phyloP scores from a whole-genome alignment of 2,329 filamentous ascomycete genomes.

The Fusarium compactum region DNA sequence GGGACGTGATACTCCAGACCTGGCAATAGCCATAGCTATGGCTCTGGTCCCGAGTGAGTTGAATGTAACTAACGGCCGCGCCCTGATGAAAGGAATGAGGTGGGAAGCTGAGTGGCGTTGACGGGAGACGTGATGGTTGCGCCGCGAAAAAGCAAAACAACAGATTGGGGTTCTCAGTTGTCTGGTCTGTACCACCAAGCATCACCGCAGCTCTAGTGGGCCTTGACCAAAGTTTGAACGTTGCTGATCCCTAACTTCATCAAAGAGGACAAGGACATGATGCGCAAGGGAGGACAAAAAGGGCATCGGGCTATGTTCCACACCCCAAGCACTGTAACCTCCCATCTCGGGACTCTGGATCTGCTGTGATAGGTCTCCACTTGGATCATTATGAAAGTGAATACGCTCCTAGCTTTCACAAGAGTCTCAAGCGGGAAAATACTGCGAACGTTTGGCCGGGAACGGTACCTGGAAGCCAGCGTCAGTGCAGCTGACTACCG shows the following conservation, averaged over 20 bases:
- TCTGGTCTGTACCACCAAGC: slow-evolving; percentile 33
- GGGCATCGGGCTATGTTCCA: slow-evolving; percentile 14
- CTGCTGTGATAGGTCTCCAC: slow-evolving; percentile 32
- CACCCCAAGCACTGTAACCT: slow-evolving; percentile 18
- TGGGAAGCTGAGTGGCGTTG: slow-evolving; percentile 43
- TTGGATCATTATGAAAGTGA: slow-evolving; percentile 10
- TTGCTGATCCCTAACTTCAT: slow-evolving; percentile 30
- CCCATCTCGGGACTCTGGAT: slow-evolving; percentile 26
- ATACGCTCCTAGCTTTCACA: slow-evolving; percentile 19
- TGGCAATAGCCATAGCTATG: neutral
- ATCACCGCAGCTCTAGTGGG: slow-evolving; percentile 29
- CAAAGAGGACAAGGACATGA: slow-evolving; percentile 15
- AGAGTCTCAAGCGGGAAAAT: slow-evolving; percentile 34
- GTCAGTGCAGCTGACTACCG: neutral
- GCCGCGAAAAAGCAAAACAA: slow-evolving; percentile 46
- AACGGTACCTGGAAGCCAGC: slow-evolving; percentile 1
- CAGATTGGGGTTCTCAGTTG: slow-evolving; percentile 25
- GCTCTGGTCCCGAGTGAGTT: slow-evolving; percentile 6
- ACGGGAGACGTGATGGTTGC: slow-evolving; percentile 42
- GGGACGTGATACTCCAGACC: slow-evolving; percentile 31
- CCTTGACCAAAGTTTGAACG: slow-evolving; percentile 41
- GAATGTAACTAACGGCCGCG: slow-evolving; percentile 43
- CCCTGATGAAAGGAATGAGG: slow-evolving; percentile 44
- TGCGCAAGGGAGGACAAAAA: slow-evolving; percentile 34
- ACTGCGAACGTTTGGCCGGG: slow-evolving; percentile 27